Evolutionary conservation across 352 stramenopile species (phyloP), one percentile per base, ranked within the genome.

Genomic region (Globisporangium cederbergense): DNA sequence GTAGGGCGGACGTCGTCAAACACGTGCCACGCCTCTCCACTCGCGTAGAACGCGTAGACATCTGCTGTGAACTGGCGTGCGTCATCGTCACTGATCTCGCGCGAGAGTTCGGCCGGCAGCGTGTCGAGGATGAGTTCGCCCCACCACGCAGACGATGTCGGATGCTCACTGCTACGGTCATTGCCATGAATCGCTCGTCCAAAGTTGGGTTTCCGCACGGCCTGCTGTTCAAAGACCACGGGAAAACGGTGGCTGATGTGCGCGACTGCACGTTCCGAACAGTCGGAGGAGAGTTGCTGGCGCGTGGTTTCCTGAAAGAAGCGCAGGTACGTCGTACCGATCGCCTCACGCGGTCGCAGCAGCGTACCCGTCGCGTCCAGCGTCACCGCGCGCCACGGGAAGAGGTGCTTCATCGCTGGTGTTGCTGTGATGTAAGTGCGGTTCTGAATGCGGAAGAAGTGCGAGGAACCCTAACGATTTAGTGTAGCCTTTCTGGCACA

Each of bases 341-440:
- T 70, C 45, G 68, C 18, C 56, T 79, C 73, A n/a, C 73, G 76
- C 25, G 71, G 78, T 3, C 71, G 76, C 45, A 92, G 49, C 53
- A 94, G 68, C 63, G 86, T 94, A 42, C 80, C 81, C n/a, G 80
- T 94, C 34, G 77, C 82, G 62, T 94, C 86, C 45, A 94, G 67
- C 58, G 85, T 91, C 49, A 89, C 71, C 49, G 65, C 77, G 42
- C 72, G 65, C 68, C 67, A 79, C 11, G 58, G 36, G 16, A 66
- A 14, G 20, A 45, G n/a, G 36, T 20, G 52, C 14, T 55, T 38
- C 50, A 42, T n/a, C 36, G 10, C 7, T 55, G 14, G 14, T 22
- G 30, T 28, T 16, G 7, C 8, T 20, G 9, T 32, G 43, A 63
- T 63, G 54, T 42, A 40, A 40, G 8, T 40, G 34, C 34, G 7